Evolutionary conservation across 148 eudicot species (phyloP).

Genomic region (Cornus kousa): DNA sequence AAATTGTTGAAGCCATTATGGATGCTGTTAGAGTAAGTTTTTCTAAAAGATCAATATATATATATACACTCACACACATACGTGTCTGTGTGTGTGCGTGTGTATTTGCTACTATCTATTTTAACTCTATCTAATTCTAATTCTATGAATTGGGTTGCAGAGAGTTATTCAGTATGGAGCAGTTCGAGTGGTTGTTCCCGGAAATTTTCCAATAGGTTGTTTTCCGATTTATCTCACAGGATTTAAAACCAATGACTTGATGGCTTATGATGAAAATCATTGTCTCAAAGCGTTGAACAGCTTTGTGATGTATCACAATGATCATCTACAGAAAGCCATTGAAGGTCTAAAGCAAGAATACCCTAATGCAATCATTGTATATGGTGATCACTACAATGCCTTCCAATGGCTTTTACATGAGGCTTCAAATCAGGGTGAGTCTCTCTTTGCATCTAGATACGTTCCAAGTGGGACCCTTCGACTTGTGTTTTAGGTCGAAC

Average conservation of each 20-base stretch:
- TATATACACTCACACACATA: too few relatives aligned
- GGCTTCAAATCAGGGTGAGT: not conserved
- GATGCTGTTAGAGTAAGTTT: not conserved
- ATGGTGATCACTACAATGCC: constrained; percentile 6
- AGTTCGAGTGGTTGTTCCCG: constrained; percentile 16
- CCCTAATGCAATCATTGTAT: constrained; percentile 18
- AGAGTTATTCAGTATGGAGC: constrained; percentile 16
- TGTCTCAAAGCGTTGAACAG: constrained; percentile 15
- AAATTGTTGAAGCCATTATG: not conserved
- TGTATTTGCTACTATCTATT: not conserved
- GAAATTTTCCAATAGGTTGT: constrained; percentile 23
- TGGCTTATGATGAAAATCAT: constrained; percentile 10
- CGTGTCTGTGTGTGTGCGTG: too few relatives aligned
- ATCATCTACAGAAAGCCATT: constrained; percentile 15
- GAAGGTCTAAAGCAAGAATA: constrained; percentile 16
- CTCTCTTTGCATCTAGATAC: too few relatives aligned
- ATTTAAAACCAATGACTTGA: not conserved
- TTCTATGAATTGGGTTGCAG: not conserved
- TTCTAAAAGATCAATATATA: too few relatives aligned
- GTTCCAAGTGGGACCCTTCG: too few relatives aligned
- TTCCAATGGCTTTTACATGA: constrained; percentile 9
- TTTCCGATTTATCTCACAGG: not conserved
- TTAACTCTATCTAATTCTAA: not conserved
- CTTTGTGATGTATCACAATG: constrained; percentile 28
- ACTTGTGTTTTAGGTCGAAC: too few relatives aligned